Evolutionary conservation across 257 asterid genomes (phyloP), one percentile per base, ranked within the genome.

Genomic region (Ehretia macrophylla): DNA sequence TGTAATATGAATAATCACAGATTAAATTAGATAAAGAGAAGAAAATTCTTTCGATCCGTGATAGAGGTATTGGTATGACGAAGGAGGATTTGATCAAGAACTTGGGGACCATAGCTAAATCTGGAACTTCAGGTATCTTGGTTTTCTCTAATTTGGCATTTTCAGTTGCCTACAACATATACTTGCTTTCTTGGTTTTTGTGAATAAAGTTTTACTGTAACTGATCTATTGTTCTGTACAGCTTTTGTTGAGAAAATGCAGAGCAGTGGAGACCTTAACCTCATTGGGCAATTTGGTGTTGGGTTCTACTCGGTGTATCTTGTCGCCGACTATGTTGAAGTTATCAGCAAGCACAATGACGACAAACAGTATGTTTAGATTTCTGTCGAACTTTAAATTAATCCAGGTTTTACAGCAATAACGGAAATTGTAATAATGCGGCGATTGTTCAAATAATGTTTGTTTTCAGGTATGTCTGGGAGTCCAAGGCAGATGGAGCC

Each of bases 231-330:
- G 35, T 55, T 57, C 16, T 62, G 9, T 72, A 32, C 87, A 88
- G 97, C 99, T 58, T 92, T 92, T 78, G 97, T 92, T 52, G 99
- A 92, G 72, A 92, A 92, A 71, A 92, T 92, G 97, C 96, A 90
- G 68, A 83, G 90, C n/a, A 85, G 95, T 56, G 97, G 97, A 11
- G 97, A 90, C 67, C 86, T 90, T 42, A 90, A 90, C 71, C 95
- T 90, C 59, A 90, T 90, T 69, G 97, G 97, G 59, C 97, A 90
- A 73, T 90, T 90, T 75, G 96, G 97, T 76, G 97, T 90, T 71
- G 97, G 97, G 50, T 90, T 90, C 72, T 90, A 90, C 81, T 90
- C 97, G 0, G 97, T 90, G n/a, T 90, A 90, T 78, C 97, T 90
- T 50, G 96, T 87, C 47, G 93, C 97, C 11, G 96, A 90, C 64